Base-by-base conservation (phyloP, 169 alveolate species). In the Eimeria maxima region DNA sequence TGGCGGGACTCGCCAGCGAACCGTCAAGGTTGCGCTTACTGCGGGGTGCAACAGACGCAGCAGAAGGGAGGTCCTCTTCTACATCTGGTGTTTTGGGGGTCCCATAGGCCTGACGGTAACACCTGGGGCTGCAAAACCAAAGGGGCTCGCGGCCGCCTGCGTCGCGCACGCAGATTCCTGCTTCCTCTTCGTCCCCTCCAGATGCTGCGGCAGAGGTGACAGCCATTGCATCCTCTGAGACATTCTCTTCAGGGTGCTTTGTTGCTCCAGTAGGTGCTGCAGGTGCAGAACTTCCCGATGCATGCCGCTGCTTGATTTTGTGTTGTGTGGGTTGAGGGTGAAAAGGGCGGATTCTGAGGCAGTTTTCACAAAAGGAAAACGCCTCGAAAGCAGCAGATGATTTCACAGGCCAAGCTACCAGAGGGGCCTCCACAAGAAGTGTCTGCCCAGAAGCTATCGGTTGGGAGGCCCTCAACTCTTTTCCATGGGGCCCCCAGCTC, bases 121-220 rank as follows among this genome's bases (percentile, higher is more conserved):
- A 83, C n/a, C 73, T 24, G 55, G 55, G 5, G 73, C 91, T 83
- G 91, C 91, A 83, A 60, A 83, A 83, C 91, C 91, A 83, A 83
- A 83, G 73, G 38, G 29, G 11, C 27, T 83, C 38, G 20, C 74
- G 38, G 3, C 91, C 91, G 5, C 55, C 74, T 27, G 50, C 27
- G 22, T 83, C 74, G 63, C 29, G 74, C 73, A 83, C 50, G 73
- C 91, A 83, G 16, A 83, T n/a, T 33, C 74, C 74, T 13, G 71
- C 5, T 18, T 47, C 91, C n/a, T 83, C 73, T 24, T 24, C 53
- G 14, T 47, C 74, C 38, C 29, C 73, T 3, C 27, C 45, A 22
- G 91, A 5, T n/a, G 53, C 69, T 55, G 29, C 73, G 4, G 91
- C 47, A 20, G 69, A 44, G 4, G 73, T 44, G 4, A 67, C 67